phyloP scores from a whole-genome alignment of 768 basidiomycete genomes.

The Imleria badia region DNA sequence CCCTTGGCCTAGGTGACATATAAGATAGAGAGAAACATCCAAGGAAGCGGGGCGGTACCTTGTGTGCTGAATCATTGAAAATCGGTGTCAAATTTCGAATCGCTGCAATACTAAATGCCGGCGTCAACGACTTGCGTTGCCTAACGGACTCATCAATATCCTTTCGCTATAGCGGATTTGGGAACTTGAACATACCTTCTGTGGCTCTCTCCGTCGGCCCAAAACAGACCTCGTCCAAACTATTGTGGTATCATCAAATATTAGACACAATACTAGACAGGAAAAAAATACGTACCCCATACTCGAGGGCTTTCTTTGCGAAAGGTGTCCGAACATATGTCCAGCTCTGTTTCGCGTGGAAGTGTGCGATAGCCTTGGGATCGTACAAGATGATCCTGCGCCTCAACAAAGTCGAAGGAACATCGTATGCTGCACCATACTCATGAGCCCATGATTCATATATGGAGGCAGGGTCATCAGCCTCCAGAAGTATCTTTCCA shows the following conservation, averaged over 20 bases:
- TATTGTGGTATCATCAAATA: not conserved
- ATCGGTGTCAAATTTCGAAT: constrained; percentile 23
- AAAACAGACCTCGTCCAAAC: constrained; percentile 32
- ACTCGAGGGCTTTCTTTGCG: constrained; percentile 34
- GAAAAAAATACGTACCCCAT: not conserved
- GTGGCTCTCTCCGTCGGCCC: constrained; percentile 43
- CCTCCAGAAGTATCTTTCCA: constrained; percentile 1
- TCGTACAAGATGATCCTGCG: constrained; percentile 33
- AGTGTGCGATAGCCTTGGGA: constrained; percentile 33
- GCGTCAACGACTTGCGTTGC: constrained; percentile 28
- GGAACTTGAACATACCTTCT: constrained; percentile 35
- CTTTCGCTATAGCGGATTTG: not conserved
- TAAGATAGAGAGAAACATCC: not conserved
- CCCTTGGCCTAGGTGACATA: constrained; percentile 24
- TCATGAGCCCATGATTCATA: constrained; percentile 22
- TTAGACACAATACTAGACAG: too few relatives aligned
- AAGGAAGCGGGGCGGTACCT: constrained; percentile 6
- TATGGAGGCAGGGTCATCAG: constrained; percentile 1
- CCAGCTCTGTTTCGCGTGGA: constrained; percentile 7
- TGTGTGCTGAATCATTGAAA: constrained; percentile 31
- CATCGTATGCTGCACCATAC: constrained; percentile 15
- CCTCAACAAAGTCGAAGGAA: constrained; percentile 12
- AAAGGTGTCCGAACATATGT: constrained; percentile 43
- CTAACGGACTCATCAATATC: constrained; percentile 1
- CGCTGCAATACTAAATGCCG: constrained; percentile 25